Evolutionary conservation across 2,329 filamentous ascomycete genomes (phyloP), one percentile per base, ranked within the genome.

Genomic region (Neocucurbitaria cava): DNA sequence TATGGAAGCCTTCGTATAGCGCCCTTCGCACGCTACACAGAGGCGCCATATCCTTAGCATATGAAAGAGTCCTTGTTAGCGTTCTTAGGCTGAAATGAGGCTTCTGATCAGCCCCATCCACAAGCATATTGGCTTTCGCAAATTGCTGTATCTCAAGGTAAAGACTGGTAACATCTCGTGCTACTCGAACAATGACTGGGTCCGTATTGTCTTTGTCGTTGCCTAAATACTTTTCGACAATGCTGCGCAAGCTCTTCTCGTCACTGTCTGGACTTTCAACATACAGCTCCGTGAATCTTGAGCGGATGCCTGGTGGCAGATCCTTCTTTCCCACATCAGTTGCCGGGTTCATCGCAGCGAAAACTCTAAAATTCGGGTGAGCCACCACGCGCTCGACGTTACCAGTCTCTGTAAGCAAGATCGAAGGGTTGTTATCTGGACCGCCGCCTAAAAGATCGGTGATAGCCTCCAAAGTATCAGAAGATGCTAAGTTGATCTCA

Each of bases 281-380:
- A 71, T 96, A 99, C 20, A 99, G 82, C 75, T 99, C 95, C 0
- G 95, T 98, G 71, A 99, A 99, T 44, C 93, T 86, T 8, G 93
- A 96, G 50, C 94, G 85, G 39, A 98, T 86, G 1, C 94, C 93
- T 49, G 91, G 87, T 0, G 94, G 92, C 15, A 99, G 80, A 74
- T 99, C 95, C 51, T 94, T 89, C 78, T 99, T 99, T 56, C 96
- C 95, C 51, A 97, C 88, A 78, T 99, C 95, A 3, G 95, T 99
- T 5, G 95, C 95, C 26, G 95, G 95, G 70, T 99, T 99, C 95
- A 99, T 99, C 24, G 96, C 95, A 46, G 91, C 96, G 71, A 99
- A 99, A 13, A 99, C 90, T 35, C 95, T 88, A 74, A 99, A 99
- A 61, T 96, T 88, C 0, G 92, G 89, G 74, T 99, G 94, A 0